Percentiles rank a stretch among this genome's conserved stretches.
phyloP scores from a whole-genome alignment of 2,329 filamentous ascomycete species.

The Diaporthe citri region DNA sequence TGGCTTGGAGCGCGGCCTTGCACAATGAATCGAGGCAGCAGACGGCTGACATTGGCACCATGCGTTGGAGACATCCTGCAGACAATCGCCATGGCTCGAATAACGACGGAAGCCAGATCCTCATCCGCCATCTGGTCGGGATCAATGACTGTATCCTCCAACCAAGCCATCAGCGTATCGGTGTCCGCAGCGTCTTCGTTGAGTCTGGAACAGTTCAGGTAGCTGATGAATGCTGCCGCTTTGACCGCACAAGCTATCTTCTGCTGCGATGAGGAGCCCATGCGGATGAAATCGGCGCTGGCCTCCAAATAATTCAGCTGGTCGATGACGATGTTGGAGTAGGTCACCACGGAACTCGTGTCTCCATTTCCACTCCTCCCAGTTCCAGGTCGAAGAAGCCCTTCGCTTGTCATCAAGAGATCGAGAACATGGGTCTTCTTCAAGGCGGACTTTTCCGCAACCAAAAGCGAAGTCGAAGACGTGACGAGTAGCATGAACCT shows the following conservation, averaged over 20 bases:
- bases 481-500: conserved; percentile 89
- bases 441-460: conserved; percentile 72
- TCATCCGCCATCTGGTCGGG: conserved; percentile 85
- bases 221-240: conserved; percentile 83
- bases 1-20: conserved; percentile 79
- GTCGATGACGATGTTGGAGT: conserved; percentile 81
- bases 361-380: conserved; percentile 62
- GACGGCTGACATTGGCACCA: conserved; percentile 81
- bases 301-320: conserved; percentile 91
- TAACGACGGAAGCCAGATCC: conserved; percentile 79
- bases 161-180: conserved; percentile 84
- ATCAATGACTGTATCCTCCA: conserved; percentile 86
- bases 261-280: conserved; percentile 90
- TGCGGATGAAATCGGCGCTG: conserved; percentile 87
- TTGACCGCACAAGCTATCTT: conserved; percentile 88
- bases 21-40: conserved; percentile 88
- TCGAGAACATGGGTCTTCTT: conserved; percentile 78
- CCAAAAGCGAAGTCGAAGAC: conserved; percentile 80
- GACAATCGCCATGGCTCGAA: conserved; percentile 86
- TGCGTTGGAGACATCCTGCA: conserved; percentile 80
- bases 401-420: conserved; percentile 73
- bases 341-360: conserved; percentile 68
- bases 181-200: conserved; percentile 85
- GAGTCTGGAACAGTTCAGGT: conserved; percentile 85
- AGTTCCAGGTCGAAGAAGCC: conserved; percentile 58